These are phyloP conservation scores for Ashbya aceris DNA, from an alignment of 1,139 yeast genomes.

Conservation along the genomic window DNA sequence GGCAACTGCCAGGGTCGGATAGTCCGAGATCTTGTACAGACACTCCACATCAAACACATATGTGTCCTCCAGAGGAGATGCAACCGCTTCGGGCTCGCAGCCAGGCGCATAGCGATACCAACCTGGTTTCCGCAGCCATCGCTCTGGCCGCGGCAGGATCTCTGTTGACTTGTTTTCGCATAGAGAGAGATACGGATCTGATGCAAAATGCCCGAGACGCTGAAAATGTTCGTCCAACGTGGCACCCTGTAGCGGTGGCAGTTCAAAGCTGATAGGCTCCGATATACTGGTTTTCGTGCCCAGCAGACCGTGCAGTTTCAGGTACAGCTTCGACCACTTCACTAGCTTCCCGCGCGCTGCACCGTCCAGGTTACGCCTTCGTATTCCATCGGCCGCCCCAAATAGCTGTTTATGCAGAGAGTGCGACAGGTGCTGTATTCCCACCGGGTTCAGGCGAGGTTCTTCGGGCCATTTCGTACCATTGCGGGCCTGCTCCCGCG, in stretches of 20 bases:
- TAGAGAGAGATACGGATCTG: conserved; percentile 49
- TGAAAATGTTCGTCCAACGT: conserved; percentile 80
- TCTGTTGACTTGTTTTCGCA: conserved; percentile 38
- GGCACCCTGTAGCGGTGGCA: conserved; percentile 65
- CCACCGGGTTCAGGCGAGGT: conserved; percentile 58
- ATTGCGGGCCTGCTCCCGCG: no score
- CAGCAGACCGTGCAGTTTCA: conserved; percentile 54
- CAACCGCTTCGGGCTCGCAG: conserved; percentile 47
- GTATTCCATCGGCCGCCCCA: conserved; percentile 32
- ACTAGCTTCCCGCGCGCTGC: conserved; percentile 34
- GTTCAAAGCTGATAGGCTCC: conserved; percentile 50
- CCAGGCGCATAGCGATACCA: conserved; percentile 71
- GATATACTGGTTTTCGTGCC: conserved; percentile 68
- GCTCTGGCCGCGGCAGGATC: conserved; percentile 42
- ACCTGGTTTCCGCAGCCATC: conserved; percentile 58
- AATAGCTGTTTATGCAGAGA: conserved; percentile 54
- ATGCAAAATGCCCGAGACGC: conserved; percentile 50
- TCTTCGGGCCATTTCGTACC: conserved; percentile 21
- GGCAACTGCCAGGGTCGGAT: conserved; percentile 78
- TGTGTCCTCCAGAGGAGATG: conserved; percentile 52
- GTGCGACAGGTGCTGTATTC: conserved; percentile 61
- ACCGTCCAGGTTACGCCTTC: conserved; percentile 14
- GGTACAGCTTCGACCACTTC: conserved; percentile 51
- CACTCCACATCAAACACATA: conserved; percentile 88
- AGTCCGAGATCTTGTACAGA: conserved; percentile 62